These are phyloP conservation scores for Aspergillus unguis DNA, from an alignment of 2,329 filamentous ascomycete genomes.

Conservation along the genomic window DNA sequence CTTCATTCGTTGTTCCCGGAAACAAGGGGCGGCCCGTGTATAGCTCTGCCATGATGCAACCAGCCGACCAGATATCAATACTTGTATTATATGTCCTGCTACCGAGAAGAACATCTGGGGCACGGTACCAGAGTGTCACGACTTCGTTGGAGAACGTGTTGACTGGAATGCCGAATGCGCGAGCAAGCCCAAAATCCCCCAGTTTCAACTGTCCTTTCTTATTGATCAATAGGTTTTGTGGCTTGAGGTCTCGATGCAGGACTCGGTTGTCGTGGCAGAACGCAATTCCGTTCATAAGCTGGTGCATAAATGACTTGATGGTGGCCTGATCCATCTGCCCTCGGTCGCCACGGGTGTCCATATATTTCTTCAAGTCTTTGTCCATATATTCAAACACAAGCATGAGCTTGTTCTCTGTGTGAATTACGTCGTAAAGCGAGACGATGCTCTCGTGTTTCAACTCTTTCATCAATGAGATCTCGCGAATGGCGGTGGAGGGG, in stretches of 20 bases:
- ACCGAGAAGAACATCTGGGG: conserved; percentile 89
- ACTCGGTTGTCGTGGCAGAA: conserved; percentile 98
- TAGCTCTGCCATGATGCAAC: conserved; percentile 99
- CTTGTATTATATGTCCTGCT: conserved; percentile 98
- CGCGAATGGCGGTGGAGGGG: conserved; percentile 92
- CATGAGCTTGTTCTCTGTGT: conserved; percentile 99
- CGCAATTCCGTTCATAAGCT: conserved; percentile 89
- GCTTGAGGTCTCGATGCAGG: conserved; percentile 91
- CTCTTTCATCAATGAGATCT: conserved; percentile 99
- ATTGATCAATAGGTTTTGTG: conserved; percentile 95
- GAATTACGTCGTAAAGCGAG: conserved; percentile 94
- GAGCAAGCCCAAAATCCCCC: conserved; percentile 88
- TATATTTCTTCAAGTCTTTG: conserved; percentile 96
- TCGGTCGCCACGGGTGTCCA: conserved; percentile 88
- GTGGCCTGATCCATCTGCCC: conserved; percentile 83
- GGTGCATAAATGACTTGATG: conserved; percentile 99
- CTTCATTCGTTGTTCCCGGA: conserved; percentile 96
- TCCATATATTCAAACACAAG: conserved; percentile 99
- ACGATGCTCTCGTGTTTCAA: conserved; percentile 99
- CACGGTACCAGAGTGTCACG: conserved; percentile 95
- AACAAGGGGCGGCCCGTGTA: conserved; percentile 94
- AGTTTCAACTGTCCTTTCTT: conserved; percentile 85
- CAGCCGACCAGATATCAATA: conserved; percentile 98
- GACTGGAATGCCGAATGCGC: conserved; percentile 93
- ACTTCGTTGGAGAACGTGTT: conserved; percentile 99